Evolutionary conservation across 495 filamentous ascomycete species (phyloP), one percentile per base, ranked within the genome.

Genomic region (Aspergillus baeticus): DNA sequence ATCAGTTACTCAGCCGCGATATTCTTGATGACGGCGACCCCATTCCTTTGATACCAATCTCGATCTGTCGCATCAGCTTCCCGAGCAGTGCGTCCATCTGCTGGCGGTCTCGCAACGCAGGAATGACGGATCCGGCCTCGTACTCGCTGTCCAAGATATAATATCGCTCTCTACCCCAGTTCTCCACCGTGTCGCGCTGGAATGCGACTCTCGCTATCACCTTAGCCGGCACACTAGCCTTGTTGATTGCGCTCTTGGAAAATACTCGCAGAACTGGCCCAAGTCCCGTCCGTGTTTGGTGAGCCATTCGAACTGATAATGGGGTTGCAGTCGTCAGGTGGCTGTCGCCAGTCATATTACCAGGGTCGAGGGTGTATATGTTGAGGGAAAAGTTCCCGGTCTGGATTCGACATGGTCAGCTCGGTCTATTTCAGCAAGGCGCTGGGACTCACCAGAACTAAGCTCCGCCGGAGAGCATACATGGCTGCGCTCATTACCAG

Each of bases 361-460:
- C 71, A n/a, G 71, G 74, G 59, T 75, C 72, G 41, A 77, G 58
- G 3, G 71, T 74, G 62, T 69, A 73, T 52, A 77, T 67, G 49
- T 74, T 71, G 4, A 75, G 67, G 10, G 68, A 60, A 38, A 77
- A 73, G 44, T 67, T 73, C 1, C 62, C 69, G 7, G 65, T 67
- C 72, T 75, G 57, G 10, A 41, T 6, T 48, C 36, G 35, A n/a
- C 14, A 33, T 18, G 26, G 55, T 59, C 21, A 54, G 51, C 31
- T 20, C 1, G 14, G 38, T 39, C 17, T 37, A 50, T 18, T 29
- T 21, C 23, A 20, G 42, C 60, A 35, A 46, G 31, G 31, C 45
- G 37, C 10, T 2, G 33, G 21, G 48, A 67, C 72, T 67, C 51
- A 76, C 73, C 39, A 68, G 58, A 26, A 70, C 65, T 60, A 76